Base-by-base conservation (phyloP, 1,139 yeast species). In the Geotrichum europaeum region DNA sequence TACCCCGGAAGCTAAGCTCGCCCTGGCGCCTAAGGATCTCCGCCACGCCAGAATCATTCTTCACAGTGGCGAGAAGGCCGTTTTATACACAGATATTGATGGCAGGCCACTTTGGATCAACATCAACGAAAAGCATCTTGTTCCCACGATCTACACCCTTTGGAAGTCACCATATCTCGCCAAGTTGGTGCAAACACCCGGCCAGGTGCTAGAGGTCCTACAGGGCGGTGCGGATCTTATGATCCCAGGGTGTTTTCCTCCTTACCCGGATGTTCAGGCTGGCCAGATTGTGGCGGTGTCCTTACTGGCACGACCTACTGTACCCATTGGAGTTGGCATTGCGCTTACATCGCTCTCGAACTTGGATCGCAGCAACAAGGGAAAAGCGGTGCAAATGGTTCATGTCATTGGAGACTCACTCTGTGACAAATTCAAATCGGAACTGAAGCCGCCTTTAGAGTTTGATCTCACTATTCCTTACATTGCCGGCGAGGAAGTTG, bases 181-280 rank as follows among this genome's bases (percentile, higher is more conserved):
- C 32, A 96, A 96, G 0, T 70, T 79, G 2, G 81, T 92, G 2
- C 73, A 76, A 60, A 92, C 97, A 0, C 94, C 89, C 70, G 83
- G 83, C 13, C 83, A 81, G 67, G 97, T 94, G 1, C 79, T 92
- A 22, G 82, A 82, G 60, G 76, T 78, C 20, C 74, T 91, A 34
- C 76, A 79, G 47, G 84, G 82, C 63, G 97, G 97, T 9, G 97
- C 98, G 0, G 87, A 92, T 71, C 78, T 94, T 67, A 92, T 94
- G 97, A 78, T 89, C 45, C 95, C 96, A 0, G 99, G 99, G 0
- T 84, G 94, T 2, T 78, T 88, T 6, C 88, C 90, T 0, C 96
- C 96, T 0, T 86, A 87, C 68, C 90, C 87, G 62, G 78, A 51
- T 70, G 70, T 83, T 4, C 69, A 67, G 2, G 74, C 74, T 58